phyloP scores from a whole-genome alignment of 2,329 filamentous ascomycete species.

The Aureobasidium pullulans region DNA sequence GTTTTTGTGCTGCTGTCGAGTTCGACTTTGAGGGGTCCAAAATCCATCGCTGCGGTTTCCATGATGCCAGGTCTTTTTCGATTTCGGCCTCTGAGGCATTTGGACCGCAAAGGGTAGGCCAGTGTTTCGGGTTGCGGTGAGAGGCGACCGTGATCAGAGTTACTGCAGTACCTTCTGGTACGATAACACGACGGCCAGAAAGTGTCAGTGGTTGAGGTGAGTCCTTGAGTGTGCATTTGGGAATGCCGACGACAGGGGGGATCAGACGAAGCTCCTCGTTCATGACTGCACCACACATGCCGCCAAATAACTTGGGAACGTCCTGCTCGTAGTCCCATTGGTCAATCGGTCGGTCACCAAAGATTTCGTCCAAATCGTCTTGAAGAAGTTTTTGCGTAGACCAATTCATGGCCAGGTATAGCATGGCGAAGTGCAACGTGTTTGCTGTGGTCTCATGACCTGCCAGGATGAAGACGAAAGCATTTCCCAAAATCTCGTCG shows the following conservation, averaged over 20 bases:
- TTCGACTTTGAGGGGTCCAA: conserved; percentile 22
- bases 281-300: conserved; percentile 66
- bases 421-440: conserved; percentile 61
- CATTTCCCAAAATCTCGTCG: conserved; percentile 64
- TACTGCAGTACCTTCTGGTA: conserved; percentile 53
- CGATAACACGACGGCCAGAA: conserved; percentile 48
- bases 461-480: conserved; percentile 57
- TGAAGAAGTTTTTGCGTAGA: conserved; percentile 59
- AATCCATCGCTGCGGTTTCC: conserved; percentile 68
- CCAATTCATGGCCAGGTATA: conserved; percentile 61
- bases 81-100: conserved; percentile 23
- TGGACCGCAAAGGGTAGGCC: conserved; percentile 42
- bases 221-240: conserved; percentile 50
- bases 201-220: conserved; percentile 51
- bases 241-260: conserved; percentile 64
- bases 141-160: conserved; percentile 48
- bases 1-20: conserved; percentile 28
- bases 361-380: conserved; percentile 58
- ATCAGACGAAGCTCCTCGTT: conserved; percentile 70
- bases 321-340: conserved; percentile 65
- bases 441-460: conserved; percentile 79
- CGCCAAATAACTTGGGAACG: conserved; percentile 58
- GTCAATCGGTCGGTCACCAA: conserved; percentile 50
- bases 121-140: conserved; percentile 65
- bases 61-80: conserved; percentile 56